phyloP scores from a whole-genome alignment of 805 yeast species.

The Metschnikowia koreensis region DNA sequence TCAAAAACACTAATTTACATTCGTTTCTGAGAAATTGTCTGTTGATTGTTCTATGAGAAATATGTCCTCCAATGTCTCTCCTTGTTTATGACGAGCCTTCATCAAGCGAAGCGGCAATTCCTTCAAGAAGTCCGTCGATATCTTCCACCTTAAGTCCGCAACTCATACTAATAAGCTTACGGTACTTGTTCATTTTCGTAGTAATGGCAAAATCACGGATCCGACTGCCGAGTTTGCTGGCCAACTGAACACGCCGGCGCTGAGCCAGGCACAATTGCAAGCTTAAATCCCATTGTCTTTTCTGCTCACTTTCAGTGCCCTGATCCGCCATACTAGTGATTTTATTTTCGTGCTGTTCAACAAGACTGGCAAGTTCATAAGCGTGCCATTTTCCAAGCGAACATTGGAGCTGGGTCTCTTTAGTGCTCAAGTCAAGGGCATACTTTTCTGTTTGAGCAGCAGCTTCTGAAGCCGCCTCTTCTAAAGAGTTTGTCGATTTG shows the following conservation, averaged over 20 bases:
- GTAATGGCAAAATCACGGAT: constrained; percentile 46
- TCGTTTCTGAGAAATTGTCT: not conserved
- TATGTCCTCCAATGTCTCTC: no score
- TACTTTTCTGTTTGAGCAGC: constrained; percentile 16
- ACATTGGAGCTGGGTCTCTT: constrained; percentile 13
- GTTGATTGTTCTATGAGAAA: not conserved
- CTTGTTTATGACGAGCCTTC: constrained; percentile 6
- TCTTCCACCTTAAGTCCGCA: constrained; percentile 79
- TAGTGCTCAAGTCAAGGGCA: constrained; percentile 9
- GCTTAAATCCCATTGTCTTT: constrained; percentile 12
- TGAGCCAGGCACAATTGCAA: constrained; percentile 50
- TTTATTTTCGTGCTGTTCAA: constrained; percentile 33
- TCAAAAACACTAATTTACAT: no score
- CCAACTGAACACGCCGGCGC: constrained; percentile 41
- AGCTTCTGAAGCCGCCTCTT: constrained; percentile 27
- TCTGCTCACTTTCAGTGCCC: not conserved
- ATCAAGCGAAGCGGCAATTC: constrained; percentile 42
- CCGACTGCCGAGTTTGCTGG: constrained; percentile 49
- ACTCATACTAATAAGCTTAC: constrained; percentile 70
- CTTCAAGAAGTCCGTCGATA: constrained; percentile 77
- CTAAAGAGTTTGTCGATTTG: constrained; percentile 23
- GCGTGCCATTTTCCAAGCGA: constrained; percentile 32
- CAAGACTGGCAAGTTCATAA: constrained; percentile 41
- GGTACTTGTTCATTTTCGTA: constrained; percentile 66
- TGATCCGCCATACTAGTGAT: not conserved